A percentile compares a stretch with the other conserved stretches of the same genome.
Evolutionary conservation across 139 green algal genomes (phyloP).

Genomic region (Marvania coccoides): DNA sequence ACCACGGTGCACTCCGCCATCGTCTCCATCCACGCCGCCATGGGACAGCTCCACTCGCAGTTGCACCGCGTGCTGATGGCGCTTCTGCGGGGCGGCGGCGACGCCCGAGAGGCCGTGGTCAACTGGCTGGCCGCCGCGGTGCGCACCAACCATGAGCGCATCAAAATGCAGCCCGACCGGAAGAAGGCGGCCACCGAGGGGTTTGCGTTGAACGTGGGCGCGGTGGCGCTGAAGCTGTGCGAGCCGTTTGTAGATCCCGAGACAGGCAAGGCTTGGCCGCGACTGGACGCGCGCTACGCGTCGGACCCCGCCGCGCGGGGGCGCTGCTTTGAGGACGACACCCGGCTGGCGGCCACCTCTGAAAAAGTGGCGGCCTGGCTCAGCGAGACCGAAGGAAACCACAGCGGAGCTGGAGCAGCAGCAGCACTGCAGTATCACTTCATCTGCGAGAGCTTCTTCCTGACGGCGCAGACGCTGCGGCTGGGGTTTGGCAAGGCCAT

Average conservation of each 20-base stretch:
- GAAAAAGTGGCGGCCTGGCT: slow-evolving; percentile 49
- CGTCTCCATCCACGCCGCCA: slow-evolving; percentile 41
- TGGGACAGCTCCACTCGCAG: slow-evolving; percentile 30
- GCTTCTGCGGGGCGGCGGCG: slow-evolving; percentile 46
- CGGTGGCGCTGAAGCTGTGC: slow-evolving; percentile 70
- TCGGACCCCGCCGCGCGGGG: slow-evolving; percentile 13
- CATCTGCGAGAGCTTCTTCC: slow-evolving; percentile 96
- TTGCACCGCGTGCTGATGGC: slow-evolving; percentile 55
- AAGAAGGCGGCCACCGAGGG: slow-evolving; percentile 48
- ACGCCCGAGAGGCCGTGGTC: slow-evolving; percentile 59
- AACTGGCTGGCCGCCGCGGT: slow-evolving; percentile 66
- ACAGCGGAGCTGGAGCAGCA: slow-evolving; percentile 11
- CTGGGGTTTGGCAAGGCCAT: slow-evolving; percentile 65
- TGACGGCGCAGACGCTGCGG: slow-evolving; percentile 75
- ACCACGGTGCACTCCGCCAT: slow-evolving; percentile 36
- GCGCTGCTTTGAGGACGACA: slow-evolving; percentile 32
- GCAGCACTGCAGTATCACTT: slow-evolving; percentile 67
- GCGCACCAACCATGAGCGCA: slow-evolving; percentile 68
- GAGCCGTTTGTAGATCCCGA: slow-evolving; percentile 77
- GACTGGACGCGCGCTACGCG: slow-evolving; percentile 34
- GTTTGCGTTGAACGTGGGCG: slow-evolving; percentile 77
- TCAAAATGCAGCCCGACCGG: slow-evolving; percentile 67
- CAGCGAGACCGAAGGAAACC: not conserved
- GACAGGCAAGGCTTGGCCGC: slow-evolving; percentile 44
- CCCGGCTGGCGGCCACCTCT: slow-evolving; percentile 44